These are phyloP conservation scores for Orbilia blumenaviensis DNA, from an alignment of 2,329 filamentous ascomycete species.

Conservation along the genomic window DNA sequence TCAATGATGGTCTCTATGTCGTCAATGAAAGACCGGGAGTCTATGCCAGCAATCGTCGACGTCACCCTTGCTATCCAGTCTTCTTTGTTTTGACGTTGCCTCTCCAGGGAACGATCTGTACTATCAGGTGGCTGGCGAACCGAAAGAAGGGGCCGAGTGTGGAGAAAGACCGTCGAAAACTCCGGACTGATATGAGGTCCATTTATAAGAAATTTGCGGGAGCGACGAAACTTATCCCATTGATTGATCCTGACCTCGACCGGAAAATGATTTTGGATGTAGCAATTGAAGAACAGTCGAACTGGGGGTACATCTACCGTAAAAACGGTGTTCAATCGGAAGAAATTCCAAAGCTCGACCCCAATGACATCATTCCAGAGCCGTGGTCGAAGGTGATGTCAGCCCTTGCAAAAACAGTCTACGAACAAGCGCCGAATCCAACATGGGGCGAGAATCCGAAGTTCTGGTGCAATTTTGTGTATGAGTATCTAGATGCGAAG, in stretches of 20 bases:
- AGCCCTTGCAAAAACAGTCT: neutral
- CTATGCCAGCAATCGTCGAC: neutral
- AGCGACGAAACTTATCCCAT: neutral
- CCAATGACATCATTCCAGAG: neutral
- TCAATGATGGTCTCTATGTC: neutral
- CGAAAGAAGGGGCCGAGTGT: neutral
- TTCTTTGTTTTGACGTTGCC: neutral
- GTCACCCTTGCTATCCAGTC: neutral
- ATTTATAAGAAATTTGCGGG: conserved; percentile 13
- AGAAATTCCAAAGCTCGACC: neutral
- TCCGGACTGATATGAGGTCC: neutral
- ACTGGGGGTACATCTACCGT: conserved; percentile 29
- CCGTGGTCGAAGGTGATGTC: conserved; percentile 5
- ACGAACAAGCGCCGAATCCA: conserved; percentile 5
- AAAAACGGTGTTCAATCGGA: neutral
- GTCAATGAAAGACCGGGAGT: neutral
- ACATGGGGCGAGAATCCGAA: neutral
- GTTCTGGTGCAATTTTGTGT: conserved; percentile 12
- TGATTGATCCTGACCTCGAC: conserved; percentile 3
- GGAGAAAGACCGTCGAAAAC: neutral
- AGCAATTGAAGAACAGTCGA: neutral
- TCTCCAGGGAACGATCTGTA: conserved; percentile 1
- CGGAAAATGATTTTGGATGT: neutral
- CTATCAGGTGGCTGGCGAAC: neutral
- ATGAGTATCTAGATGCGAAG: conserved; percentile 5